Base-by-base conservation (phyloP, 2,329 filamentous ascomycete species). In the Geosmithia putterillii region DNA sequence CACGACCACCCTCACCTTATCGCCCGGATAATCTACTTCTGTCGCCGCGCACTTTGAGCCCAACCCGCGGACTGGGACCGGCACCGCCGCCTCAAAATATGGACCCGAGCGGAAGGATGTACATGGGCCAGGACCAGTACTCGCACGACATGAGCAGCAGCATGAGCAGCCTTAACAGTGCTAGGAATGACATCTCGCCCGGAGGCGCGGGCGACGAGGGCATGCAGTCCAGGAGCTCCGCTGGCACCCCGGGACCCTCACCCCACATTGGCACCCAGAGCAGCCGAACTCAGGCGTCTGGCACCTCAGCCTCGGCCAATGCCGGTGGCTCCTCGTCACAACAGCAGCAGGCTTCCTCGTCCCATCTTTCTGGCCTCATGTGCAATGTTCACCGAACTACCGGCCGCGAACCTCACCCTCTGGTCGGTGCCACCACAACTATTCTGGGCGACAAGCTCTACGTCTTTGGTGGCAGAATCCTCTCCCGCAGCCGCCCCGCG, bases 391-490 rank as follows among this genome's bases (percentile, higher is more conserved):
- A 81, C 53, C 70, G 89, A 49, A 96, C 92, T 1, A 96, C 90
- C 0, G 92, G 92, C 32, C 80, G 81, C 48, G 89, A 96, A 57
- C 92, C 92, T 3, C 87, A 86, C 55, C 85, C 92, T 3, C 69
- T 96, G 2, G 92, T 98, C 0, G 92, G 92, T 25, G 90, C 92
- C 5, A 95, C 92, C 0, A 96, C 92, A 0, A 96, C 92, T 0
- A 86, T 96, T 40, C 63, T 98, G 2, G 92, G 90, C 22, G 92
- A 98, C 62, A 95, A 94, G 61, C 72, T 98, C 19, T 98, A 95
- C 59, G 89, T 96, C 3, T 98, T 96, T 66, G 92, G 92, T 40
- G 92, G 92, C 7, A 76, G 90, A 43, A 79, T 94, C 52, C 66
- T 96, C 42, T 95, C 92, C 14, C 72, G 87, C 51, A 90, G 80